These are phyloP conservation scores for Simplicillium sp. DNA, from an alignment of 2,329 filamentous ascomycete species.

Conservation along the genomic window DNA sequence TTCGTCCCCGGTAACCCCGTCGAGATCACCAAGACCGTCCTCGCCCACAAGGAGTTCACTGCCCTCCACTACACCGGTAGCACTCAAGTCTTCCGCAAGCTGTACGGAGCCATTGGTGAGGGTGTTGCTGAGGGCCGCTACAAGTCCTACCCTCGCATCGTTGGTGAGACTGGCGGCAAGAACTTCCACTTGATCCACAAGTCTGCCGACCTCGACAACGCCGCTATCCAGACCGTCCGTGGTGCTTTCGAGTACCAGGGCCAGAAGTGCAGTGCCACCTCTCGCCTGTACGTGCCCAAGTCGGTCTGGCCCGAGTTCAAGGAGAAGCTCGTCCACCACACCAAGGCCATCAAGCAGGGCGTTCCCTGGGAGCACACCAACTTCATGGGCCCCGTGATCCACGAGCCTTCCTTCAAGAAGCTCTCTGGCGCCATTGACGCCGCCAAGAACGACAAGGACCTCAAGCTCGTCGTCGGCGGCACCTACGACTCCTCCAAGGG, in stretches of 20 bases:
- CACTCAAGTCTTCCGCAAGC: slow-evolving; percentile 79
- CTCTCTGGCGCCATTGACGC: slow-evolving; percentile 67
- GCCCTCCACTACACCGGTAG: slow-evolving; percentile 94
- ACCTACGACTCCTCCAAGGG: slow-evolving; percentile 69
- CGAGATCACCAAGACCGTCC: slow-evolving; percentile 68
- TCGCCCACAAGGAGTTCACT: slow-evolving; percentile 72
- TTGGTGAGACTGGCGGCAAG: slow-evolving; percentile 88
- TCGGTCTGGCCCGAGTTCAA: slow-evolving; percentile 68
- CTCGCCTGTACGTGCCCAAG: slow-evolving; percentile 66
- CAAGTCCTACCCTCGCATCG: slow-evolving; percentile 75
- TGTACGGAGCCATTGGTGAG: slow-evolving; percentile 78
- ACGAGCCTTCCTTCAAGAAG: slow-evolving; percentile 73
- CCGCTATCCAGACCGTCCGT: slow-evolving; percentile 72
- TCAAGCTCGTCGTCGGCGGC: slow-evolving; percentile 67
- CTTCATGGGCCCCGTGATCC: slow-evolving; percentile 84
- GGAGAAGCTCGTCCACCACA: slow-evolving; percentile 56
- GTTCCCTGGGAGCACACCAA: slow-evolving; percentile 59
- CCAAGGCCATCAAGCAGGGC: slow-evolving; percentile 61
- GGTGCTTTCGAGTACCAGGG: slow-evolving; percentile 87
- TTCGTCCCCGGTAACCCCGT: slow-evolving; percentile 85
- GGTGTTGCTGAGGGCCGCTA: slow-evolving; percentile 78
- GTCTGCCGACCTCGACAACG: slow-evolving; percentile 69
- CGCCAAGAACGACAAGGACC: slow-evolving; percentile 64
- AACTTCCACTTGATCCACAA: slow-evolving; percentile 83
- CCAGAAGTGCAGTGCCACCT: slow-evolving; percentile 84